Conservation (phyloP, 805 yeast genomes). For the Candida saitoana region DNA sequence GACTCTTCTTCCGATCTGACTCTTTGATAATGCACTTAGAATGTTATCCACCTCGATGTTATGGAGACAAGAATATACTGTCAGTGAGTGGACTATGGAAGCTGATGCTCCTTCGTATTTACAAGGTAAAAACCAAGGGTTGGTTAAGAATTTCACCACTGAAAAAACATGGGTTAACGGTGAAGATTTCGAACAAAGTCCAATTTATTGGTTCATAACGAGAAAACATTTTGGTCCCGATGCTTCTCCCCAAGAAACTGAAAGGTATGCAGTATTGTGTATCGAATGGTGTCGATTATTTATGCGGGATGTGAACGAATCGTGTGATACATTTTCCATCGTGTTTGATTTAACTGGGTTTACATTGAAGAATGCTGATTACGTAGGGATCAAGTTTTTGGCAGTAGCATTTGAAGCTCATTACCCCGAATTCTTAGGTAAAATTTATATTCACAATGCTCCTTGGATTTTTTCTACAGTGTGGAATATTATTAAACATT, state of each 20-base stretch:
- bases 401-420: conserved; percentile 90
- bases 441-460: conserved; percentile 82
- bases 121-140: conserved; percentile 37
- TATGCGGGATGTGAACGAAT: conserved; percentile 52
- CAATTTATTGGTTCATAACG: conserved; percentile 79
- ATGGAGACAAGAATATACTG: conserved; percentile 67
- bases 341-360: conserved; percentile 85
- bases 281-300: conserved; percentile 82
- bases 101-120: conserved; percentile 68
- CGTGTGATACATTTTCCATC: conserved; percentile 61
- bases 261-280: conserved; percentile 66
- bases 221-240: conserved; percentile 56
- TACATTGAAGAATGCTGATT: conserved; percentile 89
- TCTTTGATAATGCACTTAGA: conserved; percentile 55
- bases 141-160: conserved; percentile 51
- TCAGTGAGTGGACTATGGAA: conserved; percentile 56
- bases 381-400: conserved; percentile 83
- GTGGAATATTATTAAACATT: conserved; percentile 87
- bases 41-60: conserved; percentile 71
- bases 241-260: conserved; percentile 61
- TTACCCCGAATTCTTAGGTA: conserved; percentile 90
- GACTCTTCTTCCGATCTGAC: no score
- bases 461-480: conserved; percentile 96
- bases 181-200: conserved; percentile 66
- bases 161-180: conserved; percentile 78